phyloP scores from a whole-genome alignment of 768 basidiomycete species.

The Collybia mongolica region DNA sequence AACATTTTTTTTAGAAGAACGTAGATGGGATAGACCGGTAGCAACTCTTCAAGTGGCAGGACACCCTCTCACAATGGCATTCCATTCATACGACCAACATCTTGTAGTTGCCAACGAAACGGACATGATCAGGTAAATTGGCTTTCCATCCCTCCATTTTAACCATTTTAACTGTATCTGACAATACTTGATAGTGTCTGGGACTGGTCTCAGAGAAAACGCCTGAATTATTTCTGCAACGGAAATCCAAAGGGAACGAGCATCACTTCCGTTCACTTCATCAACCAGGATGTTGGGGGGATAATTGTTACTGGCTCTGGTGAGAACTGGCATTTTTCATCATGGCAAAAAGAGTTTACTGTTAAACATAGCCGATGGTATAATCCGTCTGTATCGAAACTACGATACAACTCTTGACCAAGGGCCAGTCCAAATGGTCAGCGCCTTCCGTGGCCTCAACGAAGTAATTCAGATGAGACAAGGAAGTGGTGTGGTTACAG shows the following conservation, averaged over 20 bases:
- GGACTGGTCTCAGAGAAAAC: slow-evolving; percentile 87
- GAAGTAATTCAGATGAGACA: slow-evolving; percentile 74
- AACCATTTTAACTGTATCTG: background rate
- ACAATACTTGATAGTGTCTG: slow-evolving; percentile 62
- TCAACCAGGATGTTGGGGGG: slow-evolving; percentile 94
- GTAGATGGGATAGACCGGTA: slow-evolving; percentile 74
- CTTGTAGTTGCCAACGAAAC: slow-evolving; percentile 82
- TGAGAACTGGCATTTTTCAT: slow-evolving; percentile 33
- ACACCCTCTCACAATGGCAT: slow-evolving; percentile 72
- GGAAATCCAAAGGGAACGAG: slow-evolving; percentile 80
- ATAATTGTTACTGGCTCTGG: slow-evolving; percentile 87
- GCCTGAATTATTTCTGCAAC: slow-evolving; percentile 83
- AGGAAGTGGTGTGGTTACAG: slow-evolving; percentile 82
- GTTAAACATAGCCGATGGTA: slow-evolving; percentile 71
- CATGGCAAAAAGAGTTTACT: background rate
- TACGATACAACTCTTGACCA: slow-evolving; percentile 76
- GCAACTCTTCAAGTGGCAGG: slow-evolving; percentile 58
- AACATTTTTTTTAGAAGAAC: slow-evolving; percentile 59
- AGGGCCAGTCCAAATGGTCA: slow-evolving; percentile 86
- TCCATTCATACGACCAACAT: slow-evolving; percentile 93
- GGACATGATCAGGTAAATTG: slow-evolving; percentile 76
- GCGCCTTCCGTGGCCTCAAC: slow-evolving; percentile 86
- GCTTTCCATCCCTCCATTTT: slow-evolving; percentile 3
- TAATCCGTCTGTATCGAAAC: slow-evolving; percentile 88
- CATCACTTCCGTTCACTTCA: slow-evolving; percentile 86